Conservation (phyloP, 2,329 filamentous ascomycete species). For the Neopestalotiopsis clavispora region DNA sequence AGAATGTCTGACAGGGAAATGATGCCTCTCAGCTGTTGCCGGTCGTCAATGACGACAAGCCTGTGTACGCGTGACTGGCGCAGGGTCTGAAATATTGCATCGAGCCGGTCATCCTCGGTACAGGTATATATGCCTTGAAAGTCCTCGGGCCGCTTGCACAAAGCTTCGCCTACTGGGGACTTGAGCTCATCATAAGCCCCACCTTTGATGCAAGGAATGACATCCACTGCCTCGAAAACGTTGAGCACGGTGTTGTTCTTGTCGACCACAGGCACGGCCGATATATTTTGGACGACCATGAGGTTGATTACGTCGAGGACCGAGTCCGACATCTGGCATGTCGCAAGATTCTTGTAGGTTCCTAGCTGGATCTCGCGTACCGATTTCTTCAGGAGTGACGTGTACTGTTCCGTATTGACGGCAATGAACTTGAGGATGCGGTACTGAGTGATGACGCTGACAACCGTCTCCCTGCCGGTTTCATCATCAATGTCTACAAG, state of each 20-base stretch:
- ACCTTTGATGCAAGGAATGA: conserved; percentile 93
- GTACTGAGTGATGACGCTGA: conserved; percentile 97
- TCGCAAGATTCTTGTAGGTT: conserved; percentile 80
- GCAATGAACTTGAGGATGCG: conserved; percentile 98
- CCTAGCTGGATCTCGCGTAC: conserved; percentile 84
- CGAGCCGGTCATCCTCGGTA: conserved; percentile 86
- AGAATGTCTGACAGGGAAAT: conserved; percentile 96
- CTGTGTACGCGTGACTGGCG: conserved; percentile 93
- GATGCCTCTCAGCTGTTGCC: conserved; percentile 83
- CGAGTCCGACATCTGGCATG: conserved; percentile 84
- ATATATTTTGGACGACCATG: conserved; percentile 92
- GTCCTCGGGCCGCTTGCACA: conserved; percentile 85
- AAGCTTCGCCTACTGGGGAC: conserved; percentile 83
- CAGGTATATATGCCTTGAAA: conserved; percentile 98
- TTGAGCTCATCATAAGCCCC: conserved; percentile 90
- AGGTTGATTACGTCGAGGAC: conserved; percentile 94
- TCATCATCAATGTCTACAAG: conserved; percentile 94
- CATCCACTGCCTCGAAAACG: conserved; percentile 96
- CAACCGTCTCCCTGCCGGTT: conserved; percentile 87
- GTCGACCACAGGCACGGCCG: conserved; percentile 91
- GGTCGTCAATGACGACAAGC: conserved; percentile 89
- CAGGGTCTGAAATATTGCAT: conserved; percentile 96
- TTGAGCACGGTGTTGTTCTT: conserved; percentile 80
- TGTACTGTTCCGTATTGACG: conserved; percentile 86
- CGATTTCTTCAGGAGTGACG: conserved; percentile 85